phyloP scores from a whole-genome alignment of 768 basidiomycete species.

The Mycena rebaudengoi region DNA sequence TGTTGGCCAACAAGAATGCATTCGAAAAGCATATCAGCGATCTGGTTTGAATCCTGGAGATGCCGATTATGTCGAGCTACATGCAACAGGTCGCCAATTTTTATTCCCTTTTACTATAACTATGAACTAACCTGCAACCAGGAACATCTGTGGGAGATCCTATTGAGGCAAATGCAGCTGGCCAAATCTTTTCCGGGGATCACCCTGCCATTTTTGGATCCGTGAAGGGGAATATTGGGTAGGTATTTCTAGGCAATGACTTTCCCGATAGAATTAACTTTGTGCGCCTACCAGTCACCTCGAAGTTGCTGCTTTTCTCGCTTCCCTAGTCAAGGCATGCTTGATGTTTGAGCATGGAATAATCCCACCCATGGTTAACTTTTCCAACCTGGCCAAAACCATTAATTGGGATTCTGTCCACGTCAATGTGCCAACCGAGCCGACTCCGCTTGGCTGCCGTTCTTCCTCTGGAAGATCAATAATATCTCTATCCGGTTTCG shows the following conservation, averaged over 20 bases:
- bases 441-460: background rate
- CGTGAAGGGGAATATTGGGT: conserved; percentile 44
- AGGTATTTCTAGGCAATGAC: background rate
- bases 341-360: background rate
- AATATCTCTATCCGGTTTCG: background rate
- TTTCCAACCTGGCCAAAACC: background rate
- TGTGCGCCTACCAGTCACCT: conserved; percentile 1
- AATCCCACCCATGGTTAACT: conserved; percentile 10
- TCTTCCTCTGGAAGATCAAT: background rate
- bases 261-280: background rate
- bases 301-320: conserved; percentile 8
- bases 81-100: conserved; percentile 41
- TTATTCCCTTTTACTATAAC: background rate
- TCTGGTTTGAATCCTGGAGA: conserved; percentile 35
- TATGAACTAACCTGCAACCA: background rate
- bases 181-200: conserved; percentile 30
- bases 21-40: conserved; percentile 33
- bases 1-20: conserved; percentile 37
- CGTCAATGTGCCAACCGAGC: background rate
- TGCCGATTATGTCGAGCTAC: conserved; percentile 49
- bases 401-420: background rate
- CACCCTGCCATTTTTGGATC: conserved; percentile 34
- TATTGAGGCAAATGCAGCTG: conserved; percentile 49
- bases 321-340: conserved; percentile 4
- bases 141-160: conserved; percentile 48